Conservation (phyloP, 495 filamentous ascomycete genomes). For the Parachaetomium inaequale region DNA sequence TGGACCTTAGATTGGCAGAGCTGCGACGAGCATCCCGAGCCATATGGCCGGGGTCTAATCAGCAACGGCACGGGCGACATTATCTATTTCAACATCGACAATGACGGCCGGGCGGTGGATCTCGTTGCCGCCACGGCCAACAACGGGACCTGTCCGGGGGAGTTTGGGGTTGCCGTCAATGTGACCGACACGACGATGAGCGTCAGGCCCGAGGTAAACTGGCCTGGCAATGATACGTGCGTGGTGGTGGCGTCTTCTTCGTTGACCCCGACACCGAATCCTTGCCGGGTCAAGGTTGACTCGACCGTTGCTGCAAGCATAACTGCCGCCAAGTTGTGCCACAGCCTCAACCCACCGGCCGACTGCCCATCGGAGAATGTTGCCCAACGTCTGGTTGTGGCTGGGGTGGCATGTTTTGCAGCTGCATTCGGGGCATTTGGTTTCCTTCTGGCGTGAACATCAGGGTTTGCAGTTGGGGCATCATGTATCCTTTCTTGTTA, state of each 20-base stretch:
- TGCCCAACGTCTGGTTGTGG: background rate
- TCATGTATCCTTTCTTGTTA: no score
- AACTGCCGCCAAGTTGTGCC: constrained; percentile 1
- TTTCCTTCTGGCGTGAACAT: constrained; percentile 1
- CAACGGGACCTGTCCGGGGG: background rate
- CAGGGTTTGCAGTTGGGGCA: no score
- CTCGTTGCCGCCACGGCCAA: constrained; percentile 32
- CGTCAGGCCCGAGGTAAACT: no score
- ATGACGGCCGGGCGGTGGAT: constrained; percentile 24
- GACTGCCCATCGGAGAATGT: background rate
- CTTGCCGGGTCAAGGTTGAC: constrained; percentile 15
- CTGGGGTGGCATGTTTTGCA: background rate
- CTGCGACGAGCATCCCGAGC: constrained; percentile 15
- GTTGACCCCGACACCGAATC: background rate
- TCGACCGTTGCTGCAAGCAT: constrained; percentile 17
- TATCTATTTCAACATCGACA: constrained; percentile 23
- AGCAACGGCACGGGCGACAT: background rate
- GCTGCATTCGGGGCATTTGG: background rate
- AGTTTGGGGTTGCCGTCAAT: background rate
- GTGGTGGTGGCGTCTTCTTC: background rate
- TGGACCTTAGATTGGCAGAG: constrained; percentile 24
- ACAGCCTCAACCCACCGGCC: background rate
- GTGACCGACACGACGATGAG: background rate
- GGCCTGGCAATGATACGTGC: background rate
- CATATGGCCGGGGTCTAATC: background rate